phyloP scores from a whole-genome alignment of 2,329 filamentous ascomycete genomes.

The Phyllosticta citrichinensis region DNA sequence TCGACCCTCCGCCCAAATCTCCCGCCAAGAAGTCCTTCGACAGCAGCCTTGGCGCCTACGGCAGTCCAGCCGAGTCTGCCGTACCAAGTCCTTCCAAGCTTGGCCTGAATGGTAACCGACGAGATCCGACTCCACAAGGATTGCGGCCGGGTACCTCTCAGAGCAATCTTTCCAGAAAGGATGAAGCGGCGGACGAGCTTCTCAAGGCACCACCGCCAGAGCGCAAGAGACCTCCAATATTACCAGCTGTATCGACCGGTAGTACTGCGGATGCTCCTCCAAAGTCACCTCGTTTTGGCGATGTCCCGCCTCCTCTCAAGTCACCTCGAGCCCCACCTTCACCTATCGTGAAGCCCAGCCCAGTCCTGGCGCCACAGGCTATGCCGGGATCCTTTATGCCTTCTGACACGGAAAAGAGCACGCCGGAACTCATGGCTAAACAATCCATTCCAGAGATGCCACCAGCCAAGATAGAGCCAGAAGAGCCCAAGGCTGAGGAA shows the following conservation, averaged over 20 bases:
- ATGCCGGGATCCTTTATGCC: constrained; percentile 11
- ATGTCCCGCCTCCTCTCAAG: constrained; percentile 7
- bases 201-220: constrained; percentile 38
- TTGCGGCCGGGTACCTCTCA: constrained; percentile 26
- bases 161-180: constrained; percentile 23
- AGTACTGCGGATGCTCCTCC: neutral
- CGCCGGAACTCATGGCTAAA: neutral
- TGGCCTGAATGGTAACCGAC: constrained; percentile 10
- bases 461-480: neutral
- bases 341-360: neutral
- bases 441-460: constrained; percentile 10
- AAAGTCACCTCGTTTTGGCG: constrained; percentile 3
- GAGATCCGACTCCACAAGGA: constrained; percentile 24
- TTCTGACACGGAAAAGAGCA: neutral
- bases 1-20: neutral
- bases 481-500: neutral
- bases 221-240: constrained; percentile 57
- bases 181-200: constrained; percentile 20
- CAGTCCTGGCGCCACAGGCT: neutral
- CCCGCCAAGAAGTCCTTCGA: neutral
- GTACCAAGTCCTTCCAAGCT: neutral
- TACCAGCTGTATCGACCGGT: constrained; percentile 29
- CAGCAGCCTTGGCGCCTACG: neutral
- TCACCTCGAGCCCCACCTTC: constrained; percentile 7
- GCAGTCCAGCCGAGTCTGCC: neutral